Base-by-base conservation (phyloP, 768 basidiomycete species). In the Boletus patriciae region DNA sequence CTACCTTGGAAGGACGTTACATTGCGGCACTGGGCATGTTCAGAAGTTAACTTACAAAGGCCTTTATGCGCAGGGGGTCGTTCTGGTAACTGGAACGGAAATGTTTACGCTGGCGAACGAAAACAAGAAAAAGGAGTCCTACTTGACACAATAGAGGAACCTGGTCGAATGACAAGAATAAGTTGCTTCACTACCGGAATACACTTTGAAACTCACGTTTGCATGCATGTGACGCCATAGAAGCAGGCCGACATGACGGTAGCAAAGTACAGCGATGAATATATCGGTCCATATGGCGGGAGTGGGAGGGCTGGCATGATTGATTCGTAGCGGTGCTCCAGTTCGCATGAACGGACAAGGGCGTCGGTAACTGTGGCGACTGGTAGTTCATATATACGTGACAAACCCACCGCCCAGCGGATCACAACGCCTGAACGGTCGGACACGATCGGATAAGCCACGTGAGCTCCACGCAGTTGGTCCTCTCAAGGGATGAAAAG, bases 131-230 rank as follows among this genome's bases (percentile, higher is more conserved):
- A 6, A 2, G 36, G 13, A 12, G 2, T 2, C 58, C 3, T 25
- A 64, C 62, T 53, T 51, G 4, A 50, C n/a, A 27, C 27, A 62
- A 38, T 62, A 62, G 6, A 48, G 50, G 41, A 57, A 62, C 37
- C 61, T 62, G 29, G 16, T 9, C 19, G 5, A 10, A 16, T 21
- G 47, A 6, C 12, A 11, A 29, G 10, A 36, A 18, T 33, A 19
- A 16, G 23, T n/a, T 10, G 2, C 18, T 42, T 29, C 8, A 16
- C 9, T 23, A 8, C 27, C 33, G 10, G 13, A 11, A 38, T 37
- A 7, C 10, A n/a, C 5, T 19, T 27, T 9, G 1, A 27, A 33
- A 36, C 58, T 40, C 41, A 61, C 60, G 58, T 44, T 53, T 61
- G 60, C 52, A 60, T 55, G 29, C 60, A 60, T 15, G 52, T 13